Base-by-base conservation (phyloP, 2,329 filamentous ascomycete species). In the Boeremia lycopersici region DNA sequence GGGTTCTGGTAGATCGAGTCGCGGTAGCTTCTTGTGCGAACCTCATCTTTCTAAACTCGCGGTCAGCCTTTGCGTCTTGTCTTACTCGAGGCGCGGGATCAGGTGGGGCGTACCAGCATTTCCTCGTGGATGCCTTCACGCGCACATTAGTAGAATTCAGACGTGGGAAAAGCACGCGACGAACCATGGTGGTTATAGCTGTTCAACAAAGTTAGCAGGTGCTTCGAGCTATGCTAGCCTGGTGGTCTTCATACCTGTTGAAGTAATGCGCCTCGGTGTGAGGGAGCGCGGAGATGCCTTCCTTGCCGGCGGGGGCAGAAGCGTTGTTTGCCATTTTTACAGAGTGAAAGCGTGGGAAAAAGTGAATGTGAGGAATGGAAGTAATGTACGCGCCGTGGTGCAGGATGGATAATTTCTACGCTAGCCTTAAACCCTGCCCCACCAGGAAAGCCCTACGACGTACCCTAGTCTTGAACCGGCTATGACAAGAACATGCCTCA, bases 251-350 rank as follows among this genome's bases (percentile, higher is more conserved):
- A 62, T 79, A 96, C 93, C 92, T 96, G 81, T 97, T 98, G 82
- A 98, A 98, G 83, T 98, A 99, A 79, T 98, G 95, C 78, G 96
- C 92, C 83, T 99, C 95, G 62, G 93, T 95, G 81, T 96, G 93
- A 75, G 90, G 89, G 84, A 96, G 88, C 68, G 80, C 76, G 90
- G 68, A 55, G 68, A 70, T 62, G 73, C 71, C 30, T 60, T 65
- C 59, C 68, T 74, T 54, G 48, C 60, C 57, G 34, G 67, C 58
- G 35, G 70, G 59, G 44, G 63, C 59, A 13, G 57, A 58, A 53
- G 65, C 52, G 54, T 66, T 62, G 57, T 61, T 64, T 28, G 66
- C 65, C 70, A 72, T 73, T 48, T 42, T 56, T 45, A 31, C 48
- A 36, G 36, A 33, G 23, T 48, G 43, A 36, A 45, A 40, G 38